Conservation (phyloP, 2,329 filamentous ascomycete species). For the Apiospora phragmitis region DNA sequence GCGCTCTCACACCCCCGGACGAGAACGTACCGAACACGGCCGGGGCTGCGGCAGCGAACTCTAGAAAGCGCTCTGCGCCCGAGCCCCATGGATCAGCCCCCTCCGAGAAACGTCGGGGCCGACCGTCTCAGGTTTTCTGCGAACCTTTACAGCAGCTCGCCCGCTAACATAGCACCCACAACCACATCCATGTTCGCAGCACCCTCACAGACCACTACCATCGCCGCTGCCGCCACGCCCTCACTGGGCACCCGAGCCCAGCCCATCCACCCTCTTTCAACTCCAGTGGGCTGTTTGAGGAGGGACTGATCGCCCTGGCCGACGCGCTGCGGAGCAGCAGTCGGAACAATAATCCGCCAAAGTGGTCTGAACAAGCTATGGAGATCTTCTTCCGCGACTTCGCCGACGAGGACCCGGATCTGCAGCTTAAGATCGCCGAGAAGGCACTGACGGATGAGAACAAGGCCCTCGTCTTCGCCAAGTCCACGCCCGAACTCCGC, state of each 20-base stretch:
- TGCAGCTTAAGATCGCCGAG: conserved; percentile 61
- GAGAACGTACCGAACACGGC: conserved; percentile 45
- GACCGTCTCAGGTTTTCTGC: conserved; percentile 35
- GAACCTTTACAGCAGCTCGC: conserved; percentile 33
- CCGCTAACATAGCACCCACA: conserved; percentile 12
- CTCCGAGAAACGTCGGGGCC: conserved; percentile 31
- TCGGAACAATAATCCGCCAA: conserved; percentile 29
- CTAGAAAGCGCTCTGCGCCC: conserved; percentile 28
- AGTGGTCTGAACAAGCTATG: conserved; percentile 59
- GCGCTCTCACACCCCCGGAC: conserved; percentile 56
- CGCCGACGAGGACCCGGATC: conserved; percentile 54
- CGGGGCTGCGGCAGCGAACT: conserved; percentile 32
- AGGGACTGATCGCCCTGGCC: conserved; percentile 37
- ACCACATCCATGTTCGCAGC: conserved; percentile 25
- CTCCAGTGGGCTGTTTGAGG: conserved; percentile 33
- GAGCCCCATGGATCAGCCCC: conserved; percentile 19
- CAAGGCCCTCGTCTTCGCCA: conserved; percentile 63
- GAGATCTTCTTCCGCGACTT: conserved; percentile 62
- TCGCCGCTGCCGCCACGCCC: not conserved
- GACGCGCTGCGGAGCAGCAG: conserved; percentile 41
- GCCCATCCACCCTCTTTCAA: conserved; percentile 24
- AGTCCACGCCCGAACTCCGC: conserved; percentile 54
- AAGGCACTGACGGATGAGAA: conserved; percentile 59
- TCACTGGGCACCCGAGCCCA: conserved; percentile 12
- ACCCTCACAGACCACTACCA: conserved; percentile 11